Evolutionary conservation across 306 rosid genomes (phyloP).

Genomic region (Cotoneaster glaucophyllus): DNA sequence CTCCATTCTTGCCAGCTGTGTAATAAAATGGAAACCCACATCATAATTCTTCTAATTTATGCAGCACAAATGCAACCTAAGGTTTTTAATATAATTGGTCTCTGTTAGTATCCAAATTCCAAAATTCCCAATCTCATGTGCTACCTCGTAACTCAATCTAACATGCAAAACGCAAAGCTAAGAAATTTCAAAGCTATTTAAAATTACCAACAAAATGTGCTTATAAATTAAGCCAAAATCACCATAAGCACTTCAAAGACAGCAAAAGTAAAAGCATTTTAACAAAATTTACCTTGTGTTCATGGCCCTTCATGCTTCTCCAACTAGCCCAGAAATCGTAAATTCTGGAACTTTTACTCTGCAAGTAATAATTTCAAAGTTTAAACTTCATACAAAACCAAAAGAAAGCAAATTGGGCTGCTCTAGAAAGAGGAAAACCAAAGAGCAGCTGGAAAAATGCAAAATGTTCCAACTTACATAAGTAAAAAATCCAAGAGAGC

Average conservation of each 20-base stretch:
- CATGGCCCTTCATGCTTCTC: conserved; percentile 31
- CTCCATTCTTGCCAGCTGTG: conserved; percentile 74
- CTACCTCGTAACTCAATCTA: background rate
- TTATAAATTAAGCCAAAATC: background rate
- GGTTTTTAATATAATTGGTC: background rate
- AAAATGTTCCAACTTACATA: too few relatives aligned
- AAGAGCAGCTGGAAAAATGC: background rate
- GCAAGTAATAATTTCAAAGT: background rate
- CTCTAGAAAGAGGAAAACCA: background rate
- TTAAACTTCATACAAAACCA: background rate
- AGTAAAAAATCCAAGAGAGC: background rate
- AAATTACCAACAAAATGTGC: background rate
- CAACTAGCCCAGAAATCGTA: background rate
- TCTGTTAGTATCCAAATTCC: background rate
- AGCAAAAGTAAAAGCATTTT: background rate
- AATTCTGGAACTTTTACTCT: background rate
- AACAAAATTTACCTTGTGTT: conserved; percentile 27
- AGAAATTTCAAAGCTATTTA: background rate
- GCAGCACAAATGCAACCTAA: background rate
- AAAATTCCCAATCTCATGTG: background rate
- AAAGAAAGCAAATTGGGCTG: too few relatives aligned
- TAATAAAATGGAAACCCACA: background rate
- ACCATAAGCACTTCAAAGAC: background rate
- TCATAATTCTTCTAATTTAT: background rate
- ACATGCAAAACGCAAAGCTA: background rate